Conservation (phyloP, 2,329 filamentous ascomycete species). For the Penicillium sp. region DNA sequence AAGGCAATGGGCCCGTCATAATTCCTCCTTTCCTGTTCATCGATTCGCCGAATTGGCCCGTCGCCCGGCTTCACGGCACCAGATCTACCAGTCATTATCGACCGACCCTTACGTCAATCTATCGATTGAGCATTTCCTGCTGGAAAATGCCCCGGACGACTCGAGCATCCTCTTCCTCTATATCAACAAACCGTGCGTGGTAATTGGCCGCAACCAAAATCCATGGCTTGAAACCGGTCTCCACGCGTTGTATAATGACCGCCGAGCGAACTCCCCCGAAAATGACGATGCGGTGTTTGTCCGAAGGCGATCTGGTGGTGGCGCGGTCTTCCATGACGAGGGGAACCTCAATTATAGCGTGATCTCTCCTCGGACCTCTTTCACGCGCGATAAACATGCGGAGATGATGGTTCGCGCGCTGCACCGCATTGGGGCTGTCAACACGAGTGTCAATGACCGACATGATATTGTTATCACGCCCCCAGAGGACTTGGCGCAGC, state of each 20-base stretch:
- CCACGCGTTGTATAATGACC: constrained; percentile 53
- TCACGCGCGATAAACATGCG: constrained; percentile 84
- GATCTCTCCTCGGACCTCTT: constrained; percentile 73
- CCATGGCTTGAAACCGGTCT: constrained; percentile 92
- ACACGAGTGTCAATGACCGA: constrained; percentile 77
- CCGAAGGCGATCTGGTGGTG: constrained; percentile 81
- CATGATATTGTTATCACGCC: constrained; percentile 87
- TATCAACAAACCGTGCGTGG: constrained; percentile 79
- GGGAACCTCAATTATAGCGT: constrained; percentile 96
- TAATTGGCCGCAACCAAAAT: constrained; percentile 96
- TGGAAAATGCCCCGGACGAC: constrained; percentile 69
- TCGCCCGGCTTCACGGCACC: constrained; percentile 43
- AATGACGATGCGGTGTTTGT: constrained; percentile 62
- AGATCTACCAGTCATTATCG: constrained; percentile 71
- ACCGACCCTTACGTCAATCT: constrained; percentile 84
- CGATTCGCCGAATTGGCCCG: constrained; percentile 37
- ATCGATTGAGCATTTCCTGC: constrained; percentile 86
- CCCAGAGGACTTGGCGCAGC: constrained; percentile 14
- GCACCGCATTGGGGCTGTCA: constrained; percentile 45
- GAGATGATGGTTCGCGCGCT: constrained; percentile 91
- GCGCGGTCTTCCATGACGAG: constrained; percentile 88
- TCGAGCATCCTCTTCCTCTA: constrained; percentile 85
- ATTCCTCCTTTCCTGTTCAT: constrained; percentile 31
- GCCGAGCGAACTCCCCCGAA: constrained; percentile 15
- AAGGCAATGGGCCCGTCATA: constrained; percentile 22